Percentiles rank a stretch among this genome's conserved stretches.
Conservation (phyloP, 2,329 filamentous ascomycete genomes). For the Neofusicoccum laricinum region DNA sequence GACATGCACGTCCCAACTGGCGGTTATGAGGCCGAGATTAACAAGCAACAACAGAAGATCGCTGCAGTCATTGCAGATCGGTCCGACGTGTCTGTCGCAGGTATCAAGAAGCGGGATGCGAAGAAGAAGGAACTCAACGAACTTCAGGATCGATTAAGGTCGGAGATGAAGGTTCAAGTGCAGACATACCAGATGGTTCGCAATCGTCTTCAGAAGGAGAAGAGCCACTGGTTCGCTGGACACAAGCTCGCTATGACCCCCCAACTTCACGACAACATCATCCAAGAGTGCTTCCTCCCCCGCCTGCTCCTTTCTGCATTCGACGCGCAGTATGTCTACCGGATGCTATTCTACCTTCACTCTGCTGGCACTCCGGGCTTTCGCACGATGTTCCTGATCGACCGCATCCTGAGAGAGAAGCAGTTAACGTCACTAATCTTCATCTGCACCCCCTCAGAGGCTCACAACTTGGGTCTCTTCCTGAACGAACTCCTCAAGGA, state of each 20-base stretch:
- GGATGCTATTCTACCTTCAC: slow-evolving; percentile 84
- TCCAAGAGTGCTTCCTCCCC: slow-evolving; percentile 92
- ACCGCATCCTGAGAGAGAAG: slow-evolving; percentile 80
- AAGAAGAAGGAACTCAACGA: slow-evolving; percentile 68
- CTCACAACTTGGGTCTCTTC: slow-evolving; percentile 90
- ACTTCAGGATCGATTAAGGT: slow-evolving; percentile 65
- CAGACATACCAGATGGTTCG: slow-evolving; percentile 56
- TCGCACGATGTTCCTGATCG: slow-evolving; percentile 77
- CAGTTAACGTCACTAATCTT: slow-evolving; percentile 80
- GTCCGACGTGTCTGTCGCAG: slow-evolving; percentile 67
- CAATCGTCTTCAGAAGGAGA: slow-evolving; percentile 69
- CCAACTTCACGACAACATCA: slow-evolving; percentile 67
- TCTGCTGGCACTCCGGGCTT: slow-evolving; percentile 81
- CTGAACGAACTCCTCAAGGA: slow-evolving; percentile 78
- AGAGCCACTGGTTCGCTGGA: slow-evolving; percentile 72
- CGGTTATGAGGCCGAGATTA: slow-evolving; percentile 75
- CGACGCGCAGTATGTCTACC: slow-evolving; percentile 86
- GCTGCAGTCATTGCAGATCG: slow-evolving; percentile 67
- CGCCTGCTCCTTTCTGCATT: slow-evolving; percentile 77
- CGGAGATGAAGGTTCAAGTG: slow-evolving; percentile 70
- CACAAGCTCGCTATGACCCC: slow-evolving; percentile 58
- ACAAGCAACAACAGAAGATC: slow-evolving; percentile 55
- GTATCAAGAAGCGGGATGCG: slow-evolving; percentile 64
- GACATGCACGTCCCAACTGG: slow-evolving; percentile 75
- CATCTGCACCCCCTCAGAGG: slow-evolving; percentile 83